Percentiles rank a stretch among this genome's conserved stretches.
Evolutionary conservation across 2,329 filamentous ascomycete genomes (phyloP).

Genomic region (Aspergillus terreus): DNA sequence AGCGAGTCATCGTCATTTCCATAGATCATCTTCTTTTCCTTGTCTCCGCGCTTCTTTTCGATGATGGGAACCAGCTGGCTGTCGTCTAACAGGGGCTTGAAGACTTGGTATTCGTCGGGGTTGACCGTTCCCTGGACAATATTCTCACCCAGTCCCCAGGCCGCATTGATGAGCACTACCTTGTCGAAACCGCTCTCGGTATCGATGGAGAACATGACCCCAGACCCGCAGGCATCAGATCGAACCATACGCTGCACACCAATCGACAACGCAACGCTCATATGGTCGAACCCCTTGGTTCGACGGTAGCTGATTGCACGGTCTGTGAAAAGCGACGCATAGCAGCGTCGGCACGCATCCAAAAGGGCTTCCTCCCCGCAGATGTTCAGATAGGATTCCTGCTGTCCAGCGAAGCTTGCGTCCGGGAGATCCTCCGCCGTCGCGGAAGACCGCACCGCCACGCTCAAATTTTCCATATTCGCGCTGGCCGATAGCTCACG

Average conservation of each 20-base stretch:
- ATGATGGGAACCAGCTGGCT: slow-evolving; percentile 28
- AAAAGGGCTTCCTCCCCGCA: slow-evolving; percentile 27
- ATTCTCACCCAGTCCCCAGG: slow-evolving; percentile 40
- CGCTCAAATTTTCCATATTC: slow-evolving; percentile 20
- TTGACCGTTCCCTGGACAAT: slow-evolving; percentile 38
- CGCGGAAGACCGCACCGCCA: slow-evolving; percentile 38
- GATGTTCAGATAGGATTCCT: slow-evolving; percentile 39
- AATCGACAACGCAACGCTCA: slow-evolving; percentile 19
- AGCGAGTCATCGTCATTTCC: slow-evolving; percentile 21
- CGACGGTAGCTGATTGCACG: slow-evolving; percentile 7
- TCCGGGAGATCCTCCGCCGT: slow-evolving; percentile 40
- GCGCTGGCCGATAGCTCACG: neutral
- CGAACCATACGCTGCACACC: slow-evolving; percentile 27
- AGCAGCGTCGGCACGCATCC: slow-evolving; percentile 16
- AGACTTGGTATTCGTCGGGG: slow-evolving; percentile 39
- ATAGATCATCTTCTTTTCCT: slow-evolving; percentile 34
- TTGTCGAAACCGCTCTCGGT: slow-evolving; percentile 40
- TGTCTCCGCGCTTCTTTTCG: slow-evolving; percentile 34
- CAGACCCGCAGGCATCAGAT: slow-evolving; percentile 33
- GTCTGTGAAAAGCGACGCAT: neutral
- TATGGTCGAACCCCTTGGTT: slow-evolving; percentile 18
- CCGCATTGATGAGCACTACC: slow-evolving; percentile 37
- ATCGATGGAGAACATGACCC: slow-evolving; percentile 42
- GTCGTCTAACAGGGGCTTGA: slow-evolving; percentile 33
- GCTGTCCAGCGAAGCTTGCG: slow-evolving; percentile 39